Base-by-base conservation (phyloP, 805 yeast genomes). In the Starmerella cellae region DNA sequence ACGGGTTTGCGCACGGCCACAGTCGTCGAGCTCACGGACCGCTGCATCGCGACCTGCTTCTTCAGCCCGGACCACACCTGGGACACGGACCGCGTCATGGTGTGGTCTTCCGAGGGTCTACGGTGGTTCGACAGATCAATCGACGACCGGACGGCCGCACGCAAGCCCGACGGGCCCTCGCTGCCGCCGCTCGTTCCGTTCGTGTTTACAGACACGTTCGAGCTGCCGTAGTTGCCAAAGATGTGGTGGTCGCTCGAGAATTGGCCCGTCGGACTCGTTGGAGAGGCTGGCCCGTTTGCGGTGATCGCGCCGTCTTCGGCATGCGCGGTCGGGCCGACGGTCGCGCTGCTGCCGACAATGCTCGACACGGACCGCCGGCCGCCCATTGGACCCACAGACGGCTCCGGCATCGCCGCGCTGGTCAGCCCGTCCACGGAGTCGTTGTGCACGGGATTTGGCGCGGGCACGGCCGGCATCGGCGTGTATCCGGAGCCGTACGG, bases 31-130 rank as follows among this genome's bases (percentile, higher is more conserved):
- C 53, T 49, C 3, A 47, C 53, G 9, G 55, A 51, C 14, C 55
- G 49, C 34, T 50, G 55, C 40, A 46, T 41, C 22, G 40, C 36
- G n/a, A 45, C 52, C 40, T 50, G 53, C 26, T 51, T 46, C 28
- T 47, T 44, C 19, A 52, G 38, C 17, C 52, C 52, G 20, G 52
- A 40, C 49, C 50, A 48, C 37, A 52, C 48, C 34, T 50, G 54
- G 9, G 51, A 44, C 27, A 45, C 47, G 11, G 50, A 41, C 17
- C 53, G 30, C 10, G 46, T 46, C 39, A 47, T 29, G 18, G 33
- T 38, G 23, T 44, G 45, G 33, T 44, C 45, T 18, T 39, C 41
- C 18, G 26, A 26, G 19, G 37, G 39, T 16, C 45, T 32, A 5
- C 21, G 19, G 21, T 17, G 16, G 16, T 17, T 9, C 21, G 30